Percentiles rank a stretch among this genome's conserved stretches.
Conservation (phyloP, 23 red algal genomes). For the Gracilaria domingensis region DNA sequence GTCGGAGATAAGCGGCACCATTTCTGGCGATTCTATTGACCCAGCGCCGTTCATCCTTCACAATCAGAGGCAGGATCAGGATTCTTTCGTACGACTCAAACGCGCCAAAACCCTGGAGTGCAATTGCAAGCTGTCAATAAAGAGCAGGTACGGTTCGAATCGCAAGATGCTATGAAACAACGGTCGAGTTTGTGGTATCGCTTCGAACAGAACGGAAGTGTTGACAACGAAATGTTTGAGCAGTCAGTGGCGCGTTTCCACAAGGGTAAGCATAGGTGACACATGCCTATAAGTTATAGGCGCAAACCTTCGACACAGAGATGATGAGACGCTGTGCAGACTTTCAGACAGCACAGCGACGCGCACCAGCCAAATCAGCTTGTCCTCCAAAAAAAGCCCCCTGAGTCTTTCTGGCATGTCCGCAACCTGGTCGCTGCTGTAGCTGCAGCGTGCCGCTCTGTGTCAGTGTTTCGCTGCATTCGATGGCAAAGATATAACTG, state of each 20-base stretch:
- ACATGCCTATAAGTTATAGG: no score
- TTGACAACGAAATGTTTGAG: no score
- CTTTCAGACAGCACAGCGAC: neutral
- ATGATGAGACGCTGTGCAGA: neutral
- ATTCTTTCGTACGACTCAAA: neutral
- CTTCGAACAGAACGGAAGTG: no score
- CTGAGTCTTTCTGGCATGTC: no score
- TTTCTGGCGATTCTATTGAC: constrained; percentile 18
- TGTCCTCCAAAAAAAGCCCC: neutral
- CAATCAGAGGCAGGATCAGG: neutral
- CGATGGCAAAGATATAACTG: no score
- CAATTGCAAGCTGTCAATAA: neutral
- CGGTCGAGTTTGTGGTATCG: no score
- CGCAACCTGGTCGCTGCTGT: no score
- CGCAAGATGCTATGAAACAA: no score
- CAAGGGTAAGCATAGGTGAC: no score
- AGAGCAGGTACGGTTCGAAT: neutral
- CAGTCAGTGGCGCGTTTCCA: no score
- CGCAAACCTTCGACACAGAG: neutral
- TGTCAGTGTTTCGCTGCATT: no score
- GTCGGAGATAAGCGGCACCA: constrained; percentile 18
- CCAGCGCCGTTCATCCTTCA: neutral
- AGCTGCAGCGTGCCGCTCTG: no score
- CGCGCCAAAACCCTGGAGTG: neutral
- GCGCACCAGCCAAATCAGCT: neutral